Evolutionary conservation across 164 flowering plant species (phyloP).

Genomic region (Tinospora cordifolia): DNA sequence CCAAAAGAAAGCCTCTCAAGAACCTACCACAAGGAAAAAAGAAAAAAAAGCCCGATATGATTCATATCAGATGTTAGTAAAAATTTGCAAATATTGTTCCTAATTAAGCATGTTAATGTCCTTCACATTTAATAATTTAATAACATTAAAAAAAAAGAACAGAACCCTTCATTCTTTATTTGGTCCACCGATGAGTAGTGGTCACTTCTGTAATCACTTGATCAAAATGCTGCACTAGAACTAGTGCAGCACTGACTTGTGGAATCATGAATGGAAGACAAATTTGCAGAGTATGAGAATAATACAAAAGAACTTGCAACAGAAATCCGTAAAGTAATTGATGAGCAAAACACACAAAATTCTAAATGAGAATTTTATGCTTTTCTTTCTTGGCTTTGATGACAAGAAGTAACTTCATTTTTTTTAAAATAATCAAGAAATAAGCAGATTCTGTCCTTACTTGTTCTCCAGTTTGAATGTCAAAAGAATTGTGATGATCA

Average conservation of each 20-base stretch:
- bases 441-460: constrained; percentile 27
- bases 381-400: not conserved
- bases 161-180: not conserved
- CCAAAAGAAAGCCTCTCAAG: constrained; percentile 85
- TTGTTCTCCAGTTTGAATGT: constrained; percentile 91
- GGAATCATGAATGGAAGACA: not conserved
- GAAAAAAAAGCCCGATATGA: too few species aligned
- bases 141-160: not conserved
- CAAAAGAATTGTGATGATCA: constrained; percentile 70
- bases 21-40: constrained; percentile 43
- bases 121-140: not conserved
- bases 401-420: too few species aligned
- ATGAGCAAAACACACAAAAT: not conserved
- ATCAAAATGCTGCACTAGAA: not conserved
- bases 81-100: not conserved
- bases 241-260: not conserved
- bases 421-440: not conserved
- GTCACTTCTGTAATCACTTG: not conserved
- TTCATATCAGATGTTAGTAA: not conserved
- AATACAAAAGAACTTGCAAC: not conserved
- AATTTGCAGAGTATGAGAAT: not conserved
- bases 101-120: not conserved
- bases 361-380: not conserved
- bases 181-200: not conserved
- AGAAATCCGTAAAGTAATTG: not conserved